Percentiles rank a stretch among this genome's conserved stretches.
phyloP scores from a whole-genome alignment of 805 yeast species.

The Ogataea dorogensis region DNA sequence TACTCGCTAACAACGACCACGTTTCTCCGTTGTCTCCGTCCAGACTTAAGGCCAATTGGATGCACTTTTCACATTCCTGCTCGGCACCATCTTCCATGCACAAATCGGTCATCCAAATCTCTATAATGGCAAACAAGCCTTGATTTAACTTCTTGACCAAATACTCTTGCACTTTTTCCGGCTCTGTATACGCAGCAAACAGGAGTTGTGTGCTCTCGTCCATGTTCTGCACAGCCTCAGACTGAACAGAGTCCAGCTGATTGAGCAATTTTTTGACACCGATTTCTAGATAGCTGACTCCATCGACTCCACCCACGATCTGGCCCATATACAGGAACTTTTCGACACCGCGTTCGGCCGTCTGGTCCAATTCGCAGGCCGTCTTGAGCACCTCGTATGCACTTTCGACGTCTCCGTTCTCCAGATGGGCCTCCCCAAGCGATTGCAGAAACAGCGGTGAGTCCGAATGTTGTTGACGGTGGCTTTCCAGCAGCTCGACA shows the following conservation, averaged over 20 bases:
- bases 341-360: conserved; percentile 66
- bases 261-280: conserved; percentile 58
- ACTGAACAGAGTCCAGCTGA: conserved; percentile 34
- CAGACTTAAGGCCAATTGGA: conserved; percentile 59
- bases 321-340: conserved; percentile 91
- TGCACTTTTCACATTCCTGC: conserved; percentile 66
- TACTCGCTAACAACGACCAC: conserved; percentile 79
- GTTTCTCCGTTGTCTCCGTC: conserved; percentile 70
- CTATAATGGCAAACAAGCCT: conserved; percentile 82
- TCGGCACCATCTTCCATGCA: conserved; percentile 95
- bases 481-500: conserved; percentile 44
- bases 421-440: conserved; percentile 77
- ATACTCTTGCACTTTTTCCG: conserved; percentile 32
- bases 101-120: conserved; percentile 96
- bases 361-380: conserved; percentile 69
- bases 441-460: conserved; percentile 49
- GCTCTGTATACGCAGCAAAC: conserved; percentile 29
- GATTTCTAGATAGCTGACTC: conserved; percentile 56
- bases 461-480: conserved; percentile 35
- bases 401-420: conserved; percentile 72
- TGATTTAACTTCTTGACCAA: conserved; percentile 62
- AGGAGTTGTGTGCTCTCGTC: conserved; percentile 27
- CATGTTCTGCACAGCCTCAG: conserved; percentile 9
- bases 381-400: conserved; percentile 63
- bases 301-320: conserved; percentile 78